Evolutionary conservation across 23 red algal species (phyloP), one percentile per base, ranked within the genome.

Genomic region (Gracilaria domingensis): DNA sequence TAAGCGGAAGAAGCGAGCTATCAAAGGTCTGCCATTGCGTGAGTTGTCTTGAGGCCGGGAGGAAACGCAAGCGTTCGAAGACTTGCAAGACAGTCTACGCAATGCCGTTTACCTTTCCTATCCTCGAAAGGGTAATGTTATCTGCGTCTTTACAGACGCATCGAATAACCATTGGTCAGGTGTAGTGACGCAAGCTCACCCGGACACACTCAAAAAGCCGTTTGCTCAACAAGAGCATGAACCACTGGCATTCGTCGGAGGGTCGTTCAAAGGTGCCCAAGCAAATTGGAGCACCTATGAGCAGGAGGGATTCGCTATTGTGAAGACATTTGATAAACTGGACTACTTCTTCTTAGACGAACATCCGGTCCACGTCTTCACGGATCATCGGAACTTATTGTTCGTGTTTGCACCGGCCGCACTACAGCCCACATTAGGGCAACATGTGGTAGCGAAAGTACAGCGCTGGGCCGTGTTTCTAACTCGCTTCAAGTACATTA

Each of bases 401-500:
- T 83, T 83, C 45, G 80, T 83, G 23, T 83, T 83, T 35, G 80
- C 80, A 0, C 80, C 80, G 0, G 12, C 0, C 13, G 80, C 80
- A 4, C n/a, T 83, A 2, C 51, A 60, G 21, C 53, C 80, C 7
- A 11, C 80, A 11, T 20, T 83, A 11, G 80, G 80, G 25, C 7
- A 30, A 16, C 80, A 83, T 12, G 38, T 83, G 0, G 80, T 66
- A 14, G 25, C 80, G 4, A 83, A 83, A 33, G 2, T 83, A 4
- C 80, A 66, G 80, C 2, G 80, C 6, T 83, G 80, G 50, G 0
- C 80, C 4, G 8, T 83, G 33, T 83, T 81, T 38, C n/a, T 83
- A 18, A 62, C 80, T 12, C 48, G 30, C 7, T 83, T 83, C 50
- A 34, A 2, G 47, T 83, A 83, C 80, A 13, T 61, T 16, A 83